These are phyloP conservation scores for Bremia lactucae DNA, from an alignment of 352 stramenopile genomes.

Conservation along the genomic window DNA sequence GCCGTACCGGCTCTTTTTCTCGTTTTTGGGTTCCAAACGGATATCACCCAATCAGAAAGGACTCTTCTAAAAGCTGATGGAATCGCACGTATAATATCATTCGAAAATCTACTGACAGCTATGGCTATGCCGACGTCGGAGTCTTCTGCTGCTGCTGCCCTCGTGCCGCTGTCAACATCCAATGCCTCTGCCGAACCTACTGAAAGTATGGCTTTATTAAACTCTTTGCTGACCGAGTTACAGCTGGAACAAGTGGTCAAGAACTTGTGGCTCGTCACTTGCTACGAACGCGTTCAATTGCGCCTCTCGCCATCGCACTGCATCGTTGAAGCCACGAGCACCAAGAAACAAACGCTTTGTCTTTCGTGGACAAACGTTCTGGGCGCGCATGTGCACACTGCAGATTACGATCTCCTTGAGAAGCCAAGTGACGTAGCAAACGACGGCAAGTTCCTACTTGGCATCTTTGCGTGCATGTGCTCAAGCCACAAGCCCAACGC, in stretches of 20 bases:
- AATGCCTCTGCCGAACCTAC: background rate
- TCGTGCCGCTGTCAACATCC: background rate
- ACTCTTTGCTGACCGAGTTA: constrained; percentile 15
- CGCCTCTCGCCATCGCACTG: constrained; percentile 17
- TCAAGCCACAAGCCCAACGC: constrained; percentile 15
- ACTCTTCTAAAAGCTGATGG: no score
- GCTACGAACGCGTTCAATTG: constrained; percentile 15
- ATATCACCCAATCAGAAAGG: no score
- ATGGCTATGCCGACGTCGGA: constrained; percentile 7
- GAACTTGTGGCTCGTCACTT: constrained; percentile 14
- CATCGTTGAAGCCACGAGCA: constrained; percentile 2
- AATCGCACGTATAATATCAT: no score
- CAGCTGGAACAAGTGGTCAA: constrained; percentile 23
- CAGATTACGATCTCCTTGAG: constrained; percentile 27
- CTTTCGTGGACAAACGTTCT: constrained; percentile 41
- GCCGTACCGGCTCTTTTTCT: no score
- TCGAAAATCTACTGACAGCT: constrained; percentile 1
- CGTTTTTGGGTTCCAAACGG: no score
- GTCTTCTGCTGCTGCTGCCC: background rate
- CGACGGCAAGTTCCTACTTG: constrained; percentile 27
- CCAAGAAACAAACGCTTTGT: constrained; percentile 9
- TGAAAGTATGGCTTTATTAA: constrained; percentile 3
- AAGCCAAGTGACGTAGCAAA: constrained; percentile 6
- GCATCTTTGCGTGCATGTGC: constrained; percentile 33
- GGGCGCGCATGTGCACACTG: constrained; percentile 40